A percentile compares a stretch with the other conserved stretches of the same genome.
Conservation (phyloP, 139 green algal genomes). For the Closterium sp. region DNA sequence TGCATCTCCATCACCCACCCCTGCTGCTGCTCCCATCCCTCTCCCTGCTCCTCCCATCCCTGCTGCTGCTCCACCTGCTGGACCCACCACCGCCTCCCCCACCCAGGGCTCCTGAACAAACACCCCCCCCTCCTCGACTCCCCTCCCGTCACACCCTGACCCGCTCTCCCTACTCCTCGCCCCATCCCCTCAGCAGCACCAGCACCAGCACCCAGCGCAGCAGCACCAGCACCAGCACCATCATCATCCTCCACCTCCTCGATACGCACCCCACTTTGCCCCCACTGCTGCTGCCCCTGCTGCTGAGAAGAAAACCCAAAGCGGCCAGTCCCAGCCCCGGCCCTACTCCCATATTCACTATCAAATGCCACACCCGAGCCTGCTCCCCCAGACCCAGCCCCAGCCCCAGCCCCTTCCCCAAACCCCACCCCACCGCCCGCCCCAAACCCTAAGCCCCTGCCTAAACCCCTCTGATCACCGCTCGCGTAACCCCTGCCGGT, state of each 20-base stretch:
- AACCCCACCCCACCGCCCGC: background rate
- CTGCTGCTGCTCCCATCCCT: too few species aligned
- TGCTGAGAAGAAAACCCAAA: background rate
- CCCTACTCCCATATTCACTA: background rate
- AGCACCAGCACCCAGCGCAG: background rate
- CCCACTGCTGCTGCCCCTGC: background rate
- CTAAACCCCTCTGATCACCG: background rate
- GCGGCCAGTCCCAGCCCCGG: background rate
- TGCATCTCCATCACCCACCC: background rate
- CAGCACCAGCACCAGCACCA: background rate
- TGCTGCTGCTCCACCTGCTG: background rate
- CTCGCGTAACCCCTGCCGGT: background rate
- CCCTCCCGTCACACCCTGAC: background rate
- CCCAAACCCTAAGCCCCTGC: background rate
- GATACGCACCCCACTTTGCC: background rate
- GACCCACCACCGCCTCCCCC: background rate
- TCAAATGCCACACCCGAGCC: background rate
- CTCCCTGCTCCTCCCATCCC: too few species aligned
- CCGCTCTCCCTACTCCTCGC: background rate
- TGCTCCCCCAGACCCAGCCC: background rate
- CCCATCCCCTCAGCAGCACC: background rate
- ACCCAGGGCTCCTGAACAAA: background rate
- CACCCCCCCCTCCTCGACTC: background rate
- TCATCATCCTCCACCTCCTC: background rate
- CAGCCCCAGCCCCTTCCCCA: background rate